phyloP scores from a whole-genome alignment of 129 eudicot species.

The Erigeron canadensis region DNA sequence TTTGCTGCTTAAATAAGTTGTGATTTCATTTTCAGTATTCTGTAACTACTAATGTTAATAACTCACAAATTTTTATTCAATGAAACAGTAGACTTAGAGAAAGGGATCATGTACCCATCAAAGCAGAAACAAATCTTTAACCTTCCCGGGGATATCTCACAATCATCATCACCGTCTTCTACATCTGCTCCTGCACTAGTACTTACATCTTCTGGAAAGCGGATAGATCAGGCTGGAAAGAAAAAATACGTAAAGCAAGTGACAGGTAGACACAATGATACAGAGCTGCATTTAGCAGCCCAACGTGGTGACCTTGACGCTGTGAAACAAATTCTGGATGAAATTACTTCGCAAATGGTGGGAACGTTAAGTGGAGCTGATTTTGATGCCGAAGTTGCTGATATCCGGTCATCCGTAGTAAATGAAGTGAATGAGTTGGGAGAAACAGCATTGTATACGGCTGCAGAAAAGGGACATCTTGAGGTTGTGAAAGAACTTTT shows the following conservation, averaged over 20 bases:
- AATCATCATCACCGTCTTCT: conserved; percentile 46
- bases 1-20: neutral
- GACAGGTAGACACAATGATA: conserved; percentile 72
- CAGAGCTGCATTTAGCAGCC: conserved; percentile 81
- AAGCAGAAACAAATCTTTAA: conserved; percentile 30
- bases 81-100: conserved; percentile 35
- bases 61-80: neutral
- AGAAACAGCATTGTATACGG: conserved; percentile 60
- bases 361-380: conserved; percentile 61
- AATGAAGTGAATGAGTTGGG: conserved; percentile 67
- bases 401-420: conserved; percentile 61
- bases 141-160: conserved; percentile 32
- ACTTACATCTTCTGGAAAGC: conserved; percentile 69
- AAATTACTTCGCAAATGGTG: conserved; percentile 59
- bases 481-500: conserved; percentile 71
- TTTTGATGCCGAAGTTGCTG: conserved; percentile 70
- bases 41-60: neutral
- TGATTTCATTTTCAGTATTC: neutral
- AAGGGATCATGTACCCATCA: conserved; percentile 30
- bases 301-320: conserved; percentile 75
- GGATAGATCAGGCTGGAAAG: conserved; percentile 74
- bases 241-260: conserved; percentile 84
- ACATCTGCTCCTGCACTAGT: conserved; percentile 67
- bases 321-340: conserved; percentile 61
- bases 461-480: conserved; percentile 68